Evolutionary conservation across 768 basidiomycete species (phyloP).

Genomic region (Basidioascus undulatus): DNA sequence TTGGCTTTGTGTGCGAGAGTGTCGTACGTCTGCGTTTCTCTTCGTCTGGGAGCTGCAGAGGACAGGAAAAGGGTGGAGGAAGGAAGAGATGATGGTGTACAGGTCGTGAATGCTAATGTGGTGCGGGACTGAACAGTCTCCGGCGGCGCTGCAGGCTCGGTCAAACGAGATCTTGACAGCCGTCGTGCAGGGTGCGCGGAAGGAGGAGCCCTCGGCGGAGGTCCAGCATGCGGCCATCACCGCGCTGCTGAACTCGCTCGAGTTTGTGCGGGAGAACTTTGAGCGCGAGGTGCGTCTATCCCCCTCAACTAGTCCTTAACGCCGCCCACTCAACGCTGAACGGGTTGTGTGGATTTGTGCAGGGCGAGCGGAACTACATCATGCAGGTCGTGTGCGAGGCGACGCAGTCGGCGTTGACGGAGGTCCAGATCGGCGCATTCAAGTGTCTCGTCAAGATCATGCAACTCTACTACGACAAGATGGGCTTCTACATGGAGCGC

Average conservation of each 20-base stretch:
- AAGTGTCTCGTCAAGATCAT: slow-evolving; percentile 90
- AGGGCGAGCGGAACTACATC: slow-evolving; percentile 99
- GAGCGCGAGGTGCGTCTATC: slow-evolving; percentile 57
- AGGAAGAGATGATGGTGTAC: too few relatives aligned
- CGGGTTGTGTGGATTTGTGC: not conserved
- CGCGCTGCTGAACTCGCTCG: slow-evolving; percentile 80
- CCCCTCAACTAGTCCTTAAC: not conserved
- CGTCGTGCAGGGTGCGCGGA: slow-evolving; percentile 90
- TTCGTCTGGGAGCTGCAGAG: too few relatives aligned
- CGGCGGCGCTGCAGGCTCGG: slow-evolving; percentile 62
- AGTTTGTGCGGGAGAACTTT: slow-evolving; percentile 94
- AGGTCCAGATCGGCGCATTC: slow-evolving; percentile 86
- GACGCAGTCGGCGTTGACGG: slow-evolving; percentile 53
- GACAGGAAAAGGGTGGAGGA: too few relatives aligned
- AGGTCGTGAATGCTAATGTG: too few relatives aligned
- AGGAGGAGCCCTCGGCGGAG: slow-evolving; percentile 66
- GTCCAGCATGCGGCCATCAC: slow-evolving; percentile 84
- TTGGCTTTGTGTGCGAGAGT: slow-evolving; percentile 91
- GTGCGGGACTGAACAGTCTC: too few relatives aligned
- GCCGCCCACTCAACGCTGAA: not conserved
- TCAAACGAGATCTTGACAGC: slow-evolving; percentile 96
- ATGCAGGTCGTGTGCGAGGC: slow-evolving; percentile 99
- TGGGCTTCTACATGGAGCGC: slow-evolving; percentile 98
- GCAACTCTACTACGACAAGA: slow-evolving; percentile 96
- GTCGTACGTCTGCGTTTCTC: slow-evolving; percentile 38